Evolutionary conservation across 495 filamentous ascomycete genomes (phyloP).

Genomic region (Chlorociboria aeruginascens): DNA sequence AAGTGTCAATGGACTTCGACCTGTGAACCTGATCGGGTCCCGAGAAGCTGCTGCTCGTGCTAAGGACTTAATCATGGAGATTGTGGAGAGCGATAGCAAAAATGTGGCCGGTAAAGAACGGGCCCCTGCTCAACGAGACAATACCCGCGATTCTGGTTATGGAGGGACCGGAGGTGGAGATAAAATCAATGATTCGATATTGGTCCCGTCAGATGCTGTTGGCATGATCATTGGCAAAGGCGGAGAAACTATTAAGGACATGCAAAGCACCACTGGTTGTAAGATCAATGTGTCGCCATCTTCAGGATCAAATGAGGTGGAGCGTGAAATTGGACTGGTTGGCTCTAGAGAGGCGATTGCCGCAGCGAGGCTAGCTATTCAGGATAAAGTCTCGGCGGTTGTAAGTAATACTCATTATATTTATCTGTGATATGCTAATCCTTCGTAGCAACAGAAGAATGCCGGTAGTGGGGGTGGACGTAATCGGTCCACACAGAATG

Average conservation of each 20-base stretch:
- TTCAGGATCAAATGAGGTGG: slow-evolving; percentile 52
- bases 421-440: slow-evolving; percentile 17
- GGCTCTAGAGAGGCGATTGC: slow-evolving; percentile 61
- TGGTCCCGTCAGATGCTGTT: slow-evolving; percentile 72
- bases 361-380: slow-evolving; percentile 62
- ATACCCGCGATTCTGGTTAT: slow-evolving; percentile 21
- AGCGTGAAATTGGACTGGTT: slow-evolving; percentile 70
- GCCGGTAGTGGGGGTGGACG: slow-evolving; percentile 33
- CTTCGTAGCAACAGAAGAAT: slow-evolving; percentile 34
- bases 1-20: slow-evolving; percentile 69
- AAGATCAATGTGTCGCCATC: slow-evolving; percentile 80
- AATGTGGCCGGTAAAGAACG: slow-evolving; percentile 27
- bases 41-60: slow-evolving; percentile 52
- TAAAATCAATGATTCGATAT: slow-evolving; percentile 66
- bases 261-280: slow-evolving; percentile 69
- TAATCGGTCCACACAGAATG: slow-evolving; percentile 26
- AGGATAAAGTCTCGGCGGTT: slow-evolving; percentile 78
- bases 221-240: slow-evolving; percentile 89
- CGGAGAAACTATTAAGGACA: slow-evolving; percentile 78
- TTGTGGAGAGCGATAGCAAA: slow-evolving; percentile 74
- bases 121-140: slow-evolving; percentile 14
- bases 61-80: slow-evolving; percentile 72
- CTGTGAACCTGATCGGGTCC: slow-evolving; percentile 72
- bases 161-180: slow-evolving; percentile 33
- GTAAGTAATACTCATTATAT: slow-evolving; percentile 32